A percentile compares a stretch with the other conserved stretches of the same genome.
phyloP scores from a whole-genome alignment of 768 basidiomycete species.

The Mycena sanguinolenta region DNA sequence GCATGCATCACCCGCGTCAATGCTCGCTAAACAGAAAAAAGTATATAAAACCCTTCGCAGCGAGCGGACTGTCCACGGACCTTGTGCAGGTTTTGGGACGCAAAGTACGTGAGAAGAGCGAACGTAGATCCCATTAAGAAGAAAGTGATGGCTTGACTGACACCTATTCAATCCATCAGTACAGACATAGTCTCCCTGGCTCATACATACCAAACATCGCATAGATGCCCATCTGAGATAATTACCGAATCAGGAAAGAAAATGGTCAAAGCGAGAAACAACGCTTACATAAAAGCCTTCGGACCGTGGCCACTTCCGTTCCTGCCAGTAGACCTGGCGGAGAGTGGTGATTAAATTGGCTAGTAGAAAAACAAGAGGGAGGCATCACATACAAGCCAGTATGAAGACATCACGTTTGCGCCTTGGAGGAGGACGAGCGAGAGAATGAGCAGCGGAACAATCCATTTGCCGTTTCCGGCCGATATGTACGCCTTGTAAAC shows the following conservation, averaged over 20 bases:
- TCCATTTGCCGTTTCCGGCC: slow-evolving; percentile 75
- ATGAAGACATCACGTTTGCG: slow-evolving; percentile 64
- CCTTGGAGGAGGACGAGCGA: slow-evolving; percentile 77
- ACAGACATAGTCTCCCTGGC: no score
- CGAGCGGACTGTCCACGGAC: slow-evolving; percentile 47
- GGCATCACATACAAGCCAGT: slow-evolving; percentile 71
- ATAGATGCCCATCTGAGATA: slow-evolving; percentile 83
- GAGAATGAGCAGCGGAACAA: slow-evolving; percentile 75
- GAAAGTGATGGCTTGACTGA: slow-evolving; percentile 74
- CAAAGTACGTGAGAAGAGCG: slow-evolving; percentile 82
- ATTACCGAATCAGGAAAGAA: slow-evolving; percentile 14
- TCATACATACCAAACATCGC: slow-evolving; percentile 79
- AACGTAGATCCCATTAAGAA: slow-evolving; percentile 78
- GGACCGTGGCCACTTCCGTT: slow-evolving; percentile 70
- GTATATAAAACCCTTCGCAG: background rate
- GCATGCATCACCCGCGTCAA: slow-evolving; percentile 82
- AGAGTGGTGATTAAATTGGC: no score
- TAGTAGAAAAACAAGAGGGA: no score
- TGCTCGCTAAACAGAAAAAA: slow-evolving; percentile 58
- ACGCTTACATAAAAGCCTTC: slow-evolving; percentile 80
- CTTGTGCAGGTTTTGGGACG: slow-evolving; percentile 77
- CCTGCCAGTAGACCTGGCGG: slow-evolving; percentile 79
- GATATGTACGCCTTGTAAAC: slow-evolving; percentile 74
- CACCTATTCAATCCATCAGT: no score
- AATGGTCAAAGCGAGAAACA: slow-evolving; percentile 3